These are phyloP conservation scores for Calonectria pauciramosa DNA, from an alignment of 2,329 filamentous ascomycete genomes.

Conservation along the genomic window DNA sequence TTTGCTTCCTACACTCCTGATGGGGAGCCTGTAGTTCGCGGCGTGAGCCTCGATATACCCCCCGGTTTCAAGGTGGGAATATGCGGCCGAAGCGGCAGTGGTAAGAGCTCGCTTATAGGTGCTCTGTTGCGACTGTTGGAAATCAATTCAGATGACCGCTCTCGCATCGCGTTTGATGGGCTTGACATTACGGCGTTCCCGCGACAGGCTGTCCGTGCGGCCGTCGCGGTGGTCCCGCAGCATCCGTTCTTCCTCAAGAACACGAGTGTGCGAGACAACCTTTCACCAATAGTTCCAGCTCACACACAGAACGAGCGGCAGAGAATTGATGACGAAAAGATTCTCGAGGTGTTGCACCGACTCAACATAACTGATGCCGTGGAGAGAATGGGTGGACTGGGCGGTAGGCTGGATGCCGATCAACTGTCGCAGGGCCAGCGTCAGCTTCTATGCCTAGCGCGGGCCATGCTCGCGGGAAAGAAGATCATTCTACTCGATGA, in stretches of 20 bases:
- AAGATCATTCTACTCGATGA: conserved; percentile 57
- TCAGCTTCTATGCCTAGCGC: conserved; percentile 58
- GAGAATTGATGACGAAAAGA: background rate
- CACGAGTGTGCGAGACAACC: conserved; percentile 56
- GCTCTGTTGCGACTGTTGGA: conserved; percentile 64
- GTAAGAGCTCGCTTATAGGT: conserved; percentile 54
- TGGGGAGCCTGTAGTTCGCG: conserved; percentile 42
- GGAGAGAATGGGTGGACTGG: conserved; percentile 54
- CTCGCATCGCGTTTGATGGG: conserved; percentile 59
- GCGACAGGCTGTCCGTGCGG: conserved; percentile 39
- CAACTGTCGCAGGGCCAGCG: conserved; percentile 58
- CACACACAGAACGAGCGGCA: background rate
- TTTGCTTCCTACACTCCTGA: conserved; percentile 48
- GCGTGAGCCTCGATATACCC: conserved; percentile 47
- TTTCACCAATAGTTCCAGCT: background rate
- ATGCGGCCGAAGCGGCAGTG: conserved; percentile 59
- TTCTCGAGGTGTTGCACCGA: conserved; percentile 55
- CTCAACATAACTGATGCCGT: background rate
- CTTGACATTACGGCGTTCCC: conserved; percentile 50
- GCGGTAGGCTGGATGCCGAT: conserved; percentile 48
- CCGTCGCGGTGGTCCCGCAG: conserved; percentile 51
- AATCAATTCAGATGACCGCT: conserved; percentile 48
- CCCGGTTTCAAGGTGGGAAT: conserved; percentile 55
- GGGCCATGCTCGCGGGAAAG: conserved; percentile 52
- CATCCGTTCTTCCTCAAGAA: conserved; percentile 59